Base-by-base conservation (phyloP, 495 filamentous ascomycete species). In the Lepidopterella palustris region DNA sequence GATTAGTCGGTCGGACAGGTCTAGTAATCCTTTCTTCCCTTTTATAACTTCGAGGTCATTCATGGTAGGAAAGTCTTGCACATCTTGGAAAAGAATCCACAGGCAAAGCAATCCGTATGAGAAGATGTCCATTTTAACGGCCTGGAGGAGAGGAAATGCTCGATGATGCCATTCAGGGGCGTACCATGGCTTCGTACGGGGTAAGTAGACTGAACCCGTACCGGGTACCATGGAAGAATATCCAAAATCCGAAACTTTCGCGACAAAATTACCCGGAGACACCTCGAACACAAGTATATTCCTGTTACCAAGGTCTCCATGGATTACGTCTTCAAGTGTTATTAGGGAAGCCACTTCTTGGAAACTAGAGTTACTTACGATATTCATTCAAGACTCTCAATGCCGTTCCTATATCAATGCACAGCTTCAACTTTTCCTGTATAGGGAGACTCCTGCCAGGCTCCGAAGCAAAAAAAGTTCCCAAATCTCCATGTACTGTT, bases 231-330 rank as follows among this genome's bases (percentile, higher is more conserved):
- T 8, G 10, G 26, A 54, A 4, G 57, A 66, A 56, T 58, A 73
- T 15, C 71, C 71, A 59, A 74, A 74, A 55, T 74, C 71, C 11
- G 66, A 35, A 18, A 73, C 52, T 54, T 69, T 73, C 15, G 68
- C 68, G 11, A 56, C 57, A 29, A 29, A 61, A 11, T 40, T 23
- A 11, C 58, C 59, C 3, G 5, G 10, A 4, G 23, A 40, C 42
- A 67, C 53, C 11, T 48, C 25, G 58, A 72, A 73, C 13, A 74
- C 29, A n/a, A 74, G 57, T 4, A 73, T 58, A 45, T 74, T 74
- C 42, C 67, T 51, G 2, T 71, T 67, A 31, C 73, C 73, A 20
- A 74, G 62, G 25, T 74, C 72, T 26, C 71, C 72, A 58, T 74
- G 72, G 6, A 69, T 52, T 20, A 74, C 62, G 25, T 57, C 72